A percentile compares a stretch with the other conserved stretches of the same genome.
Conservation (phyloP, 352 stramenopile genomes). For the Pythium aristosporum region DNA sequence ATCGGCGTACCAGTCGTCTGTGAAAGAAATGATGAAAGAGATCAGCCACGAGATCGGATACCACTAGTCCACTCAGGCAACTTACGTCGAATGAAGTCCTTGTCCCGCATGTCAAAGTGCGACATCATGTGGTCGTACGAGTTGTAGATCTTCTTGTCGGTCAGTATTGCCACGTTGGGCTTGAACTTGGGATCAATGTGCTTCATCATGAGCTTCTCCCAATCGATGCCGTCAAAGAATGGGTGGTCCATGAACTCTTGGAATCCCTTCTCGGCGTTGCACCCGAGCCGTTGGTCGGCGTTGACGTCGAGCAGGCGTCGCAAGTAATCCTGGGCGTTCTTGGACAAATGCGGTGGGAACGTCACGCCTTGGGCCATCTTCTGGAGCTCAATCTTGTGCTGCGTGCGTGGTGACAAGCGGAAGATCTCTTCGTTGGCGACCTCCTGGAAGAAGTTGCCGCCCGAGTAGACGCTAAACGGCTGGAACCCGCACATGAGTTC, state of each 20-base stretch:
- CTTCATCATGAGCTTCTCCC: constrained; percentile 88
- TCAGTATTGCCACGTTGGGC: constrained; percentile 53
- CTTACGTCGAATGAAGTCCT: constrained; percentile 83
- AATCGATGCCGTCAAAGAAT: constrained; percentile 87
- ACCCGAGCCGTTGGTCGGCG: constrained; percentile 68
- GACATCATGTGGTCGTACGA: constrained; percentile 88
- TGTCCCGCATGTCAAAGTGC: constrained; percentile 82
- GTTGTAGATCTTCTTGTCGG: constrained; percentile 85
- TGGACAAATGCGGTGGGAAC: constrained; percentile 60
- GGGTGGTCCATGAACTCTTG: constrained; percentile 86
- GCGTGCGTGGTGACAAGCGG: constrained; percentile 60
- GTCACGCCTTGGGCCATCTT: constrained; percentile 74
- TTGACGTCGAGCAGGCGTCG: constrained; percentile 80
- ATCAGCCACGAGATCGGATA: background rate
- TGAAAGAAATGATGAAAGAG: constrained; percentile 1
- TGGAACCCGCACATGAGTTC: constrained; percentile 88
- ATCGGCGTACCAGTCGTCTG: constrained; percentile 81
- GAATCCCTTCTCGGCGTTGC: constrained; percentile 72
- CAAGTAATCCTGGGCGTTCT: constrained; percentile 74
- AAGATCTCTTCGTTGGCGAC: constrained; percentile 81
- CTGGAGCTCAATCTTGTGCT: constrained; percentile 80
- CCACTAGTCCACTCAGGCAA: constrained; percentile 5
- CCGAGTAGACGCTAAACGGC: constrained; percentile 74
- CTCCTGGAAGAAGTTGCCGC: constrained; percentile 74
- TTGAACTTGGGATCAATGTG: constrained; percentile 85